Percentiles rank a stretch among this genome's conserved stretches.
These are phyloP conservation scores for Flueggea neowawraea DNA, from an alignment of 441 rosid genomes.

Conservation along the genomic window DNA sequence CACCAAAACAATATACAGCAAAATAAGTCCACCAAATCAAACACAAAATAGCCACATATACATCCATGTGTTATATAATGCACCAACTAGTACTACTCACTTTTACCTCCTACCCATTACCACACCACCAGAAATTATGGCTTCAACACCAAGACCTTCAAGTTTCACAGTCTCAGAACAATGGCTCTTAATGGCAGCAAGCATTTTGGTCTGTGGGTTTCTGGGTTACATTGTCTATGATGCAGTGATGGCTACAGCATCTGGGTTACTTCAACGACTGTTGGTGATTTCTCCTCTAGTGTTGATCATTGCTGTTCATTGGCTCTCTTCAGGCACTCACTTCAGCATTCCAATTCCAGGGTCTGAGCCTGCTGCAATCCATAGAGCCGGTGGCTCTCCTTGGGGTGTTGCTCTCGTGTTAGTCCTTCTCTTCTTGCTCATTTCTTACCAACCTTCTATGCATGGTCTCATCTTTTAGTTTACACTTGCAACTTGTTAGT, in stretches of 20 bases:
- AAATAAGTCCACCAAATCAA: too few species aligned
- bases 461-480: constrained; percentile 32
- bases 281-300: constrained; percentile 49
- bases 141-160: constrained; percentile 13
- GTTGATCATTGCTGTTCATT: constrained; percentile 46
- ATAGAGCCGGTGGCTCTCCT: constrained; percentile 58
- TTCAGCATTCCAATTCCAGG: constrained; percentile 45
- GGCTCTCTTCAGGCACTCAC: constrained; percentile 42
- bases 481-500: background rate
- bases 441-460: constrained; percentile 41
- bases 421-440: constrained; percentile 43
- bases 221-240: constrained; percentile 40
- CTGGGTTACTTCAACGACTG: constrained; percentile 39
- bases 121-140: background rate
- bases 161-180: constrained; percentile 25
- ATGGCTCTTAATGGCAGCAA: constrained; percentile 36
- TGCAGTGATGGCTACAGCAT: constrained; percentile 51
- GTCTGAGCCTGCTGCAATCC: constrained; percentile 52
- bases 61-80: too few species aligned
- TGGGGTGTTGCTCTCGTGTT: constrained; percentile 52
- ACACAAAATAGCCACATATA: too few species aligned
- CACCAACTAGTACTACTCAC: too few species aligned
- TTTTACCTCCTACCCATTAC: too few species aligned
- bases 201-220: constrained; percentile 26
- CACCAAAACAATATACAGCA: too few species aligned